Percentiles rank a stretch among this genome's conserved stretches.
Evolutionary conservation across 805 yeast genomes (phyloP).

Genomic region (Yarrowia sp.): DNA sequence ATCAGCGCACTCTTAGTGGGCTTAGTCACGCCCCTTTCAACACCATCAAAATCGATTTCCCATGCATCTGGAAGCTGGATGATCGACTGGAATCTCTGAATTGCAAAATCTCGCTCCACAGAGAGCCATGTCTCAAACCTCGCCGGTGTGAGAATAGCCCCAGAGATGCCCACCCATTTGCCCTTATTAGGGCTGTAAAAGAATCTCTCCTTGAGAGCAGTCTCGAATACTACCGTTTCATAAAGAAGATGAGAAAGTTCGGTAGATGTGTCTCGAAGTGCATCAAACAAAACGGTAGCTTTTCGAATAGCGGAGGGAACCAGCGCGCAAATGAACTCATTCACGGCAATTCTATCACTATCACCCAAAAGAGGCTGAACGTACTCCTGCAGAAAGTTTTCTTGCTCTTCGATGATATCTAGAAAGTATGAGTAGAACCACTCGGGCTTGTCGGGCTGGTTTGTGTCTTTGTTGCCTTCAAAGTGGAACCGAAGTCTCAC

Average conservation of each 20-base stretch:
- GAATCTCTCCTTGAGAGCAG: constrained; percentile 45
- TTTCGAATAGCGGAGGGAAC: constrained; percentile 50
- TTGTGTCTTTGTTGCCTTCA: constrained; percentile 55
- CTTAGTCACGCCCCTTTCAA: constrained; percentile 44
- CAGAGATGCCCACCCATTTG: constrained; percentile 49
- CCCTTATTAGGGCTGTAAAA: constrained; percentile 46
- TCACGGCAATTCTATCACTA: constrained; percentile 36
- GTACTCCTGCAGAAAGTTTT: constrained; percentile 33
- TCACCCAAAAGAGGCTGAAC: constrained; percentile 33
- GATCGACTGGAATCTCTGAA: constrained; percentile 52
- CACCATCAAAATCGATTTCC: constrained; percentile 57
- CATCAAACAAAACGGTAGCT: constrained; percentile 38
- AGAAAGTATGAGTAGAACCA: constrained; percentile 57
- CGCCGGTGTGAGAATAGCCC: constrained; percentile 33
- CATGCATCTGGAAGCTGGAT: constrained; percentile 51
- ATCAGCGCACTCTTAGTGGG: constrained; percentile 66
- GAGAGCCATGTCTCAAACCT: constrained; percentile 52
- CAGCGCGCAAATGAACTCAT: constrained; percentile 48
- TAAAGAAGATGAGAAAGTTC: constrained; percentile 57
- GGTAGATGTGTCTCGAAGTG: constrained; percentile 42
- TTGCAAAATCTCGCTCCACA: constrained; percentile 49
- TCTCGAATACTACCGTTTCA: constrained; percentile 61
- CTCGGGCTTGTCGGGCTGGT: constrained; percentile 66
- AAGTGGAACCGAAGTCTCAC: constrained; percentile 62
- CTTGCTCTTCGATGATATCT: constrained; percentile 38